Percentiles rank a stretch among this genome's conserved stretches.
phyloP scores from a whole-genome alignment of 2,329 filamentous ascomycete species.

The Colletotrichum lentis region DNA sequence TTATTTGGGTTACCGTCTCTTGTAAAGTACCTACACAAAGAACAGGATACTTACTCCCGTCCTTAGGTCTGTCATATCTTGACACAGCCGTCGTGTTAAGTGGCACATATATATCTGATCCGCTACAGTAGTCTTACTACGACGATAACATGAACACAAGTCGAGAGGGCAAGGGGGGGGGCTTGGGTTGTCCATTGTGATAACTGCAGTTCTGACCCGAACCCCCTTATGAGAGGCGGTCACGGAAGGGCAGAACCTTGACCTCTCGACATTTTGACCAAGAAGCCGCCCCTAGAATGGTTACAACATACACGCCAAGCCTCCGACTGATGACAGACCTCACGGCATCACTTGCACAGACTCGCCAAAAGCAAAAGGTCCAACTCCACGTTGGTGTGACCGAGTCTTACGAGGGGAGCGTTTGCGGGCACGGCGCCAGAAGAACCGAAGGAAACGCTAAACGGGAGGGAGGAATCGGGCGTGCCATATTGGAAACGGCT shows the following conservation, averaged over 20 bases:
- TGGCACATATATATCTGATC: not conserved
- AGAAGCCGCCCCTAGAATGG: no score
- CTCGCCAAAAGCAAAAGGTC: not conserved
- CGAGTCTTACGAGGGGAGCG: not conserved
- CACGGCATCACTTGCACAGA: no score
- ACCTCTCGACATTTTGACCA: no score
- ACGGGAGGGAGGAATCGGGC: not conserved
- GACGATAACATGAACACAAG: not conserved
- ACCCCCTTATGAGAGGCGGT: no score
- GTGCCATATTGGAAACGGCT: not conserved
- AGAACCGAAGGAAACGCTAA: not conserved
- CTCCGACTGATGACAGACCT: no score
- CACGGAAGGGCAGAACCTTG: no score
- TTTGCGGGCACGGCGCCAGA: not conserved
- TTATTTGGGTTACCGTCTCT: no score
- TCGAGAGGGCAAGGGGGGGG: not conserved
- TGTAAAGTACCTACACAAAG: not conserved
- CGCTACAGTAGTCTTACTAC: not conserved
- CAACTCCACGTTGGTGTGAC: no score
- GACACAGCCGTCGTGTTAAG: not conserved
- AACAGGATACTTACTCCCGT: not conserved
- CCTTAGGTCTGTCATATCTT: not conserved
- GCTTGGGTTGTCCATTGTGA: not conserved
- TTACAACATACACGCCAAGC: no score
- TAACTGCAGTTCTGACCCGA: not conserved